Conservation (phyloP, 495 filamentous ascomycete species). For the Bathelium albidoporum region DNA sequence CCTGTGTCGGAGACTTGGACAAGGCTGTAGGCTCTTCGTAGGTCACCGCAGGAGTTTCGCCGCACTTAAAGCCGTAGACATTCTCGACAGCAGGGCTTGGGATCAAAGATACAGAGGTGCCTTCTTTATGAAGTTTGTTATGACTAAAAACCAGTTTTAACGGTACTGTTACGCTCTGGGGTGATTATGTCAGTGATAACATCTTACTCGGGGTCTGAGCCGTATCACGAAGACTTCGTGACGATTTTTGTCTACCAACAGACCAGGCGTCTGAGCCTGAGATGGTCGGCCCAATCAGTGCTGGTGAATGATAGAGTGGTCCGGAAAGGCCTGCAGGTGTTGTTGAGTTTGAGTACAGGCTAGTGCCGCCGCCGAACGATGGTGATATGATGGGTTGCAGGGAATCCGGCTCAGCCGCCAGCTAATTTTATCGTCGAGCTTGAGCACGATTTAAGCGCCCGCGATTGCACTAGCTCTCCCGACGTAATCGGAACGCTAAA, state of each 20-base stretch:
- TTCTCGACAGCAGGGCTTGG: conserved; percentile 11
- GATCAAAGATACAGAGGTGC: conserved; percentile 26
- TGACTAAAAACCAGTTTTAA: conserved; percentile 15
- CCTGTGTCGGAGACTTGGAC: conserved; percentile 10
- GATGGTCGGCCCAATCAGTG: background rate
- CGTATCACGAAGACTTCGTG: background rate
- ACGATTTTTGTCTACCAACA: background rate
- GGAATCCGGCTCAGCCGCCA: too few species aligned
- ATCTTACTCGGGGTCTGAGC: background rate
- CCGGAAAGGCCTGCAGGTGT: background rate
- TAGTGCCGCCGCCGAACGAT: background rate
- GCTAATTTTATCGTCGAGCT: too few species aligned
- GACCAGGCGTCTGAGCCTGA: background rate
- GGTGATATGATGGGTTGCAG: background rate
- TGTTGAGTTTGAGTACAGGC: background rate
- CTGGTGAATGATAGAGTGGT: background rate
- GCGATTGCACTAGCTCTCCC: too few species aligned
- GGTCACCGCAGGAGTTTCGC: conserved; percentile 26
- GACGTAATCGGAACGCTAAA: too few species aligned
- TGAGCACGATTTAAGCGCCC: too few species aligned
- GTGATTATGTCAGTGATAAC: background rate
- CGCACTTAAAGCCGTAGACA: conserved; percentile 23
- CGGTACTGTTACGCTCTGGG: background rate
- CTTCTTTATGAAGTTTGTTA: conserved; percentile 32
- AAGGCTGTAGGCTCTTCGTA: conserved; percentile 25